Evolutionary conservation across 441 rosid species (phyloP).

Genomic region (Erodium texanum): DNA sequence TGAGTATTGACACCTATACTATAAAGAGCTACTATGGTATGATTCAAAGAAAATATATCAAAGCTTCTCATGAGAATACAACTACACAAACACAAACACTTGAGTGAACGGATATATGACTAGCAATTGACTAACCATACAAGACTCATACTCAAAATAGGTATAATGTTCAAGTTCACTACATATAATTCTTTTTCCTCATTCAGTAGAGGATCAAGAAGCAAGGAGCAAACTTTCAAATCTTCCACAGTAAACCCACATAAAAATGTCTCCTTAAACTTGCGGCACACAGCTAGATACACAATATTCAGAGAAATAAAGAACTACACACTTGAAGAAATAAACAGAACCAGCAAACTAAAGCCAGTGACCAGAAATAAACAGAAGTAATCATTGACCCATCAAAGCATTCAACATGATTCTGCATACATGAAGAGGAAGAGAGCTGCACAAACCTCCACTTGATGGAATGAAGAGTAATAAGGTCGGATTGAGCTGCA

Average conservation of each 20-base stretch:
- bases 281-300: not conserved
- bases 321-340: not conserved
- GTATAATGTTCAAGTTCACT: not conserved
- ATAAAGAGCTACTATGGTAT: too few relatives aligned
- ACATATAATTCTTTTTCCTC: not conserved
- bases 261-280: not conserved
- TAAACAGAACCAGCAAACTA: not conserved
- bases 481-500: conserved; percentile 61
- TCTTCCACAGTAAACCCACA: not conserved
- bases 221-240: not conserved
- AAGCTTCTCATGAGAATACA: too few relatives aligned
- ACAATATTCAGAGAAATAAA: not conserved
- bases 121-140: too few relatives aligned
- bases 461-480: conserved; percentile 80
- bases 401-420: not conserved
- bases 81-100: too few relatives aligned
- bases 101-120: too few relatives aligned
- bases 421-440: too few relatives aligned
- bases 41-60: too few relatives aligned
- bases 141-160: too few relatives aligned
- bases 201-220: not conserved
- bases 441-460: conserved; percentile 51
- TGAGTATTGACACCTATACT: too few relatives aligned
- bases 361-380: not conserved
- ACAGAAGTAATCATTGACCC: not conserved